These are phyloP conservation scores for Colletotrichum neosansevieriae DNA, from an alignment of 2,329 filamentous ascomycete species.

Conservation along the genomic window DNA sequence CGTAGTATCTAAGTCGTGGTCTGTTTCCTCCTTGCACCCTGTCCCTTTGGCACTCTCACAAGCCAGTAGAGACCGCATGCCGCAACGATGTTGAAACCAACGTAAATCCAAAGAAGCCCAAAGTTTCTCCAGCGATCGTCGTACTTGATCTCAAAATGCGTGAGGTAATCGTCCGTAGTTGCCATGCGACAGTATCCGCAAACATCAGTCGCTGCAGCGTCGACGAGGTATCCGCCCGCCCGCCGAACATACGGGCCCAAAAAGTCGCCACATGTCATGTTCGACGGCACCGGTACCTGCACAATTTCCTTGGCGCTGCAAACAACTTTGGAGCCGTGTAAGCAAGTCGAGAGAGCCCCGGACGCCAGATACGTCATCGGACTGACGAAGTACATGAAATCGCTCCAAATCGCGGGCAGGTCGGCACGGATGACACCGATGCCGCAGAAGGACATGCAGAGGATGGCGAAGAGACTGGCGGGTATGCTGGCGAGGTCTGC, in stretches of 20 bases:
- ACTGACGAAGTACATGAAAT: conserved; percentile 43
- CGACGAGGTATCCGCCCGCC: conserved; percentile 36
- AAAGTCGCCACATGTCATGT: conserved; percentile 39
- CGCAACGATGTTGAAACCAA: conserved; percentile 63
- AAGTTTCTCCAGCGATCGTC: conserved; percentile 63
- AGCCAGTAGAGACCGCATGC: conserved; percentile 63
- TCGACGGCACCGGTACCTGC: conserved; percentile 29
- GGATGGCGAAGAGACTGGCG: conserved; percentile 34
- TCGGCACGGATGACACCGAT: conserved; percentile 36
- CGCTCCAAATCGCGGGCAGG: conserved; percentile 40
- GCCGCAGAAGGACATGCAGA: conserved; percentile 42
- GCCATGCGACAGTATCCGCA: conserved; percentile 59
- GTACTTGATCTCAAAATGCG: conserved; percentile 58
- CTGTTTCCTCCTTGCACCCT: conserved; percentile 24
- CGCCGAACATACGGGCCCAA: conserved; percentile 32
- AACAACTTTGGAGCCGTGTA: conserved; percentile 40
- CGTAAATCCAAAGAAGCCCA: conserved; percentile 66
- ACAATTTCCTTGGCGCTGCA: conserved; percentile 41
- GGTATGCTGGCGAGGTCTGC: conserved; percentile 39
- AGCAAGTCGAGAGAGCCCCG: conserved; percentile 45
- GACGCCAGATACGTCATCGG: conserved; percentile 48
- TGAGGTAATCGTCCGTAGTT: conserved; percentile 54
- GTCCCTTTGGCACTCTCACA: conserved; percentile 46
- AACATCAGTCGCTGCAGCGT: conserved; percentile 49
- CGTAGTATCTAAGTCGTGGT: not conserved